Base-by-base conservation (phyloP, 2,329 filamentous ascomycete species). In the Rhinocladiella mackenziei region DNA sequence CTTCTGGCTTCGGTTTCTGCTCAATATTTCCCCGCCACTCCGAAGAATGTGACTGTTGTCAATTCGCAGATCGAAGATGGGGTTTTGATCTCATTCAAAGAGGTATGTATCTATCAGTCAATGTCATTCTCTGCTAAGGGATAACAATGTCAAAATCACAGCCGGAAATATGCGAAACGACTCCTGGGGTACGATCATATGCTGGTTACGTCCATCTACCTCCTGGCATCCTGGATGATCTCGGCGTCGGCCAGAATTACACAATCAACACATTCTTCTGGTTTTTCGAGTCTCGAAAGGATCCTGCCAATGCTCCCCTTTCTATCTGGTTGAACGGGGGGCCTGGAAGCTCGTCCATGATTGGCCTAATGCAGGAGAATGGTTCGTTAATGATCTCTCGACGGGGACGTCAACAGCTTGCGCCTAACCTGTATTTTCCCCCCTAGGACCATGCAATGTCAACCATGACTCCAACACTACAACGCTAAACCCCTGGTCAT, bases 241-340 rank as follows among this genome's bases (percentile, higher is more conserved):
- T 50, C n/a, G 54, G 63, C 23, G 63, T 62, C 25, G n/a, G n/a
- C n/a, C 75, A 78, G 53, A 60, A 75, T 43, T 79, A 79, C 54
- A 67, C 72, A 2, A 78, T 80, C 54, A 80, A 80, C 58, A 80
- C 76, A 37, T 83, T 81, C 62, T 83, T 82, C 62, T 81, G 78
- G 78, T 82, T 80, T 57, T 76, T 82, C 55, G 77, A 81, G 54
- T 67, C 78, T 3, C 67, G 76, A 6, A 68, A 74, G 40, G 65
- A 71, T 52, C 69, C 77, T 2, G 56, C 60, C 8, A 74, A 72
- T 35, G 77, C 77, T 1, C 78, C 78, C 0, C 60, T 82, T 18
- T 74, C 77, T 0, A 74, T 81, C 15, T 83, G 77, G 75, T 72
- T 83, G 58, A 78, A 78, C 45, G 77, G 78, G n/a, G 80, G 80